phyloP scores from a whole-genome alignment of 2,329 filamentous ascomycete genomes.

The Paecilomyces sp. region DNA sequence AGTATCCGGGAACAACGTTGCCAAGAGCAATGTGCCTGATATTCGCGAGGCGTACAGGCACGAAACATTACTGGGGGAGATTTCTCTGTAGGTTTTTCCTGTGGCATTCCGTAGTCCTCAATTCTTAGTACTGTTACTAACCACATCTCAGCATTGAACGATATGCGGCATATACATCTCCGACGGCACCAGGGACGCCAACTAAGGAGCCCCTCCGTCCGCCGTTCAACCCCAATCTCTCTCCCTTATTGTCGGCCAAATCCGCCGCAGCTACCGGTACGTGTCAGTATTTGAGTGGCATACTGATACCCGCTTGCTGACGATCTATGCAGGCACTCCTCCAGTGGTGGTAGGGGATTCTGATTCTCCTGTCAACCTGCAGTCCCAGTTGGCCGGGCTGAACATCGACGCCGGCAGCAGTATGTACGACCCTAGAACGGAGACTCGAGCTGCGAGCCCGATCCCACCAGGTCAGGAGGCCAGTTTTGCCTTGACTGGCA shows the following conservation, averaged over 20 bases:
- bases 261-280: neutral
- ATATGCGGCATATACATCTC: conserved; percentile 12
- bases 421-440: neutral
- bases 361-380: neutral
- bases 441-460: neutral
- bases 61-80: conserved; percentile 76
- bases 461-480: neutral
- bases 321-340: neutral
- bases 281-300: neutral
- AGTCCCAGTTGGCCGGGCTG: neutral
- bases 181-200: neutral
- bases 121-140: neutral
- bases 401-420: neutral
- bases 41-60: conserved; percentile 84
- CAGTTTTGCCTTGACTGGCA: neutral
- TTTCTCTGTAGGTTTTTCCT: conserved; percentile 59
- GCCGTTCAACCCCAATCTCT: neutral
- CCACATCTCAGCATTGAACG: conserved; percentile 17
- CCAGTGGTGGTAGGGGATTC: neutral
- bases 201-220: neutral
- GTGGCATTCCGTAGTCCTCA: neutral
- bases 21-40: conserved; percentile 93
- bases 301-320: neutral
- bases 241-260: neutral
- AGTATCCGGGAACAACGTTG: conserved; percentile 79